Conservation (phyloP, 768 basidiomycete species). For the Gelatoporia subvermispora region DNA sequence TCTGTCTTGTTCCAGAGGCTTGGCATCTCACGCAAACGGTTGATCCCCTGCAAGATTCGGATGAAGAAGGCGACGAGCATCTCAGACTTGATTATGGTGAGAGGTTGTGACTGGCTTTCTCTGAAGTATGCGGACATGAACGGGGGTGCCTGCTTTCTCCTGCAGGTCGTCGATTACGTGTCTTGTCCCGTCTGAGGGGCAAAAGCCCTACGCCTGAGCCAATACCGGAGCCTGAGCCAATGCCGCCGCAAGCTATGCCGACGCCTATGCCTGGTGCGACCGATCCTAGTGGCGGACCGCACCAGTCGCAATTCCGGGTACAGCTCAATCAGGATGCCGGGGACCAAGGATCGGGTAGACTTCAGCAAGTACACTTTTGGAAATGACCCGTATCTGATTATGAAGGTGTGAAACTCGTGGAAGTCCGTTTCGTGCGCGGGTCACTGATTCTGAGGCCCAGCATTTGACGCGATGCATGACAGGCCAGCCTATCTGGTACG, state of each 20-base stretch:
- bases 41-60: slow-evolving; percentile 69
- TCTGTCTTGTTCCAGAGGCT: slow-evolving; percentile 45
- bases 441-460: too few relatives aligned
- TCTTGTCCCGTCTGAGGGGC: slow-evolving; percentile 49
- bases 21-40: slow-evolving; percentile 61
- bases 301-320: slow-evolving; percentile 6
- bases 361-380: slow-evolving; percentile 25
- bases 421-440: too few relatives aligned
- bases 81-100: slow-evolving; percentile 61
- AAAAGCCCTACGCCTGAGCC: slow-evolving; percentile 43
- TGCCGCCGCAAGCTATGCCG: too few relatives aligned
- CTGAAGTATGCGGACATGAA: too few relatives aligned
- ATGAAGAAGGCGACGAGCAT: slow-evolving; percentile 68
- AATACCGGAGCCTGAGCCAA: too few relatives aligned
- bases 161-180: slow-evolving; percentile 26
- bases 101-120: slow-evolving; percentile 25
- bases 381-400: slow-evolving; percentile 4
- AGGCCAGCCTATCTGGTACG: too few relatives aligned
- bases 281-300: slow-evolving; percentile 11
- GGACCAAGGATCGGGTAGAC: slow-evolving; percentile 14
- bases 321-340: slow-evolving; percentile 4
- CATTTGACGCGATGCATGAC: too few relatives aligned
- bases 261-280: slow-evolving; percentile 2
- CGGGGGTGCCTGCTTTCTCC: slow-evolving; percentile 7
- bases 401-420: too few relatives aligned